phyloP scores from a whole-genome alignment of 257 asterid species.

The Thymus quinquecostatus region DNA sequence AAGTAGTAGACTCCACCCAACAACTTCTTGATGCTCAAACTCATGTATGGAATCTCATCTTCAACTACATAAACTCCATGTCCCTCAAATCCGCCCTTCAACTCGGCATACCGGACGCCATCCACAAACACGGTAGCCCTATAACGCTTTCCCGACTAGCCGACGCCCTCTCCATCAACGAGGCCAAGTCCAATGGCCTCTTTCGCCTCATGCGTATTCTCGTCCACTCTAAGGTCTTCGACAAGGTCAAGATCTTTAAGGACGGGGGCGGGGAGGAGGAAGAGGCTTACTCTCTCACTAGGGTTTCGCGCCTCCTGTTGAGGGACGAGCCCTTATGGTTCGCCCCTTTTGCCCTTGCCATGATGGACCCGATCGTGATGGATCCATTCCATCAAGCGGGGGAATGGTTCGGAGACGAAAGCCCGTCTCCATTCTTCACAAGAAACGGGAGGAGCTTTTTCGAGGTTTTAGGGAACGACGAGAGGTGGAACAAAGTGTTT shows the following conservation, averaged over 20 bases:
- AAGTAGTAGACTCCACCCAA: background rate
- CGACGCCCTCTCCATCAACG: conserved; percentile 22
- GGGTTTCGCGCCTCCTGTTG: conserved; percentile 4
- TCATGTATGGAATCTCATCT: conserved; percentile 22
- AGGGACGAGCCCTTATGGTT: conserved; percentile 16
- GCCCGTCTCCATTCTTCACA: background rate
- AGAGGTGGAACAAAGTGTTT: background rate
- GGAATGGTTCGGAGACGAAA: conserved; percentile 8
- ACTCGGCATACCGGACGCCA: conserved; percentile 22
- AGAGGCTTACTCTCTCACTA: conserved; percentile 8
- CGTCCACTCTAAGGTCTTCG: conserved; percentile 16
- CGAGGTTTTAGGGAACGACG: background rate
- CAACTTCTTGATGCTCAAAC: conserved; percentile 24
- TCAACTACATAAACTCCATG: conserved; percentile 20
- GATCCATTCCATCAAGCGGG: background rate
- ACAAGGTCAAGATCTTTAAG: background rate
- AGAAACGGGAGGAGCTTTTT: background rate
- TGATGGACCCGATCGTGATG: background rate
- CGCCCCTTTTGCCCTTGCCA: background rate
- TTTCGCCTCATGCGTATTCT: conserved; percentile 5
- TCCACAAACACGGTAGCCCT: conserved; percentile 16
- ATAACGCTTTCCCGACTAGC: background rate
- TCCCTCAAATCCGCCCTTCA: conserved; percentile 21
- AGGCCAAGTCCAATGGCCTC: conserved; percentile 8
- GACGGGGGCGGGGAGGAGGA: conserved; percentile 2